These are phyloP conservation scores for Pouteria campechiana DNA, from an alignment of 179 eudicot species.

Conservation along the genomic window DNA sequence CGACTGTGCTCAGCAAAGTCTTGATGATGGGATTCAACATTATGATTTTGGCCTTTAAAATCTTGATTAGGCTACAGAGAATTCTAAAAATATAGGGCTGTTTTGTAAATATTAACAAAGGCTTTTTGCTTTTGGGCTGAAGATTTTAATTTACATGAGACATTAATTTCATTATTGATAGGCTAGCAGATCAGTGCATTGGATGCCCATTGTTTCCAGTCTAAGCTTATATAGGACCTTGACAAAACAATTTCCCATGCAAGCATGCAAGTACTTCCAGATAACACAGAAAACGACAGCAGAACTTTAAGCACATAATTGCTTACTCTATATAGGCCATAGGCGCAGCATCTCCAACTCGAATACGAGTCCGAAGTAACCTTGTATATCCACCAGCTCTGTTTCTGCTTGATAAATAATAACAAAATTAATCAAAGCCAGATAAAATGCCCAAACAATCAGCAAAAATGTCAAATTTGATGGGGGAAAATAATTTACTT, in stretches of 20 bases:
- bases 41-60: too few relatives aligned
- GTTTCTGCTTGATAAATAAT: conserved; percentile 34
- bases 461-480: conserved; percentile 5
- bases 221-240: not conserved
- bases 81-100: too few relatives aligned
- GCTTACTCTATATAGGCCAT: conserved; percentile 98
- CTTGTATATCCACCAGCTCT: conserved; percentile 97
- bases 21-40: too few relatives aligned
- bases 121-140: too few relatives aligned
- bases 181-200: too few relatives aligned
- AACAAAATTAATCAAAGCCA: not conserved
- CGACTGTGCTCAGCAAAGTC: too few relatives aligned
- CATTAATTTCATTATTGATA: too few relatives aligned
- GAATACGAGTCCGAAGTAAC: conserved; percentile 78
- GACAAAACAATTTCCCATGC: not conserved
- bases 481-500: too few relatives aligned
- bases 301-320: not conserved
- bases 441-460: not conserved
- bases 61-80: too few relatives aligned
- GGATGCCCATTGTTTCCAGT: too few relatives aligned
- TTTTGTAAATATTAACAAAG: too few relatives aligned
- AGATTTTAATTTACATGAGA: too few relatives aligned
- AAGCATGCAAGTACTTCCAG: not conserved
- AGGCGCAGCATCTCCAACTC: conserved; percentile 99
- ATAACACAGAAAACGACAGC: not conserved